A percentile compares a stretch with the other conserved stretches of the same genome.
Evolutionary conservation across 1,284 basidiomycete genomes (phyloP).

Genomic region (Grifola frondosa): DNA sequence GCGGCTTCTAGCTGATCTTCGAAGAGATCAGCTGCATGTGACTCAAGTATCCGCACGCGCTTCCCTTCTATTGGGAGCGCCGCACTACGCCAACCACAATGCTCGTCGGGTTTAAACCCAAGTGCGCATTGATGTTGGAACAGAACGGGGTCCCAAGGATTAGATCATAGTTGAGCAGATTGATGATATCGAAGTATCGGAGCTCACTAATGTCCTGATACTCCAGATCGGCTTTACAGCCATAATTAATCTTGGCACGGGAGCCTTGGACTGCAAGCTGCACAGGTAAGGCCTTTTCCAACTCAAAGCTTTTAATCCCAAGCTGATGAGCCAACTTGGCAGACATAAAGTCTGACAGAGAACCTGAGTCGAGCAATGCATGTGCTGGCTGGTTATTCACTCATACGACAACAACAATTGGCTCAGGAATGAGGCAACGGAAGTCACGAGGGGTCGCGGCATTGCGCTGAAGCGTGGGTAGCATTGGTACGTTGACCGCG

Average conservation of each 20-base stretch:
- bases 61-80: constrained; percentile 16
- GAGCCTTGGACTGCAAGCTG: constrained; percentile 9
- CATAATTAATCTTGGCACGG: constrained; percentile 2
- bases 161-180: constrained; percentile 16
- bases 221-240: constrained; percentile 2
- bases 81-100: constrained; percentile 14
- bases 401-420: not conserved
- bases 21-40: constrained; percentile 14
- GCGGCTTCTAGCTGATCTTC: constrained; percentile 15
- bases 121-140: constrained; percentile 22
- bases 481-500: constrained; percentile 19
- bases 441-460: constrained; percentile 25
- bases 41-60: constrained; percentile 7
- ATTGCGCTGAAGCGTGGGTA: constrained; percentile 20
- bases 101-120: constrained; percentile 18
- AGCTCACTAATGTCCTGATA: constrained; percentile 31
- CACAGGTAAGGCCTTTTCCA: constrained; percentile 5
- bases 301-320: not conserved
- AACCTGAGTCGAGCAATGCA: constrained; percentile 10
- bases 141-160: constrained; percentile 22
- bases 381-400: constrained; percentile 1
- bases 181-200: constrained; percentile 30
- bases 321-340: constrained; percentile 6
- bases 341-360: constrained; percentile 11
- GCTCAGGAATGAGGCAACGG: constrained; percentile 2